Conservation (phyloP, 352 stramenopile genomes). For the Achlya hypogyna region DNA sequence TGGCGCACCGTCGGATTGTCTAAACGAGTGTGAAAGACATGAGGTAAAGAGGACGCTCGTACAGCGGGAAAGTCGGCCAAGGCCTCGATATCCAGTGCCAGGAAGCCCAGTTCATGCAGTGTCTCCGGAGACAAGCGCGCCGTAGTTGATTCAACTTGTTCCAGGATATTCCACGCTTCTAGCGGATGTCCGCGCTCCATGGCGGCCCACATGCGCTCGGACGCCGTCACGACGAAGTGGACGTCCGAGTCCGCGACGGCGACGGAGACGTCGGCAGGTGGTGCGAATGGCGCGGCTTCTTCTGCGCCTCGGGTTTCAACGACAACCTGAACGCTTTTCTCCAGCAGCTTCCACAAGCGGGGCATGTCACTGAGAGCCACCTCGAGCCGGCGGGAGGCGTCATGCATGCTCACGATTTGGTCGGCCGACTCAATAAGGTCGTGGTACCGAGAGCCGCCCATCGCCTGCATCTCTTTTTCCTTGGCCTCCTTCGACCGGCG, state of each 20-base stretch:
- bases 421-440: constrained; percentile 90
- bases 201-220: constrained; percentile 11
- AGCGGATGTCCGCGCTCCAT: constrained; percentile 6
- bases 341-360: constrained; percentile 62
- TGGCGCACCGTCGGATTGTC: not conserved
- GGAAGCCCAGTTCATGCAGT: not conserved
- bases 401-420: constrained; percentile 89
- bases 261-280: not conserved
- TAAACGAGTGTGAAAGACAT: not conserved
- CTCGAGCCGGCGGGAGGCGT: constrained; percentile 69
- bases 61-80: not conserved
- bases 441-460: constrained; percentile 88
- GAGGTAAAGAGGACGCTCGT: not conserved
- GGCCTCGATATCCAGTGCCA: constrained; percentile 1
- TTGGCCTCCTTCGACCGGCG: constrained; percentile 79
- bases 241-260: not conserved
- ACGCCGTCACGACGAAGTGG: not conserved
- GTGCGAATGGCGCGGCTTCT: not conserved
- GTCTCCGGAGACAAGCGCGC: not conserved
- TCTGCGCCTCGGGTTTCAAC: not conserved
- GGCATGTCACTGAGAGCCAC: constrained; percentile 79
- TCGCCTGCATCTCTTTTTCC: constrained; percentile 87
- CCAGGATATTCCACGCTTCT: not conserved
- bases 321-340: constrained; percentile 30
- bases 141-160: not conserved